Evolutionary conservation across 1,284 basidiomycete species (phyloP).

Genomic region (Earliella scabrosa): DNA sequence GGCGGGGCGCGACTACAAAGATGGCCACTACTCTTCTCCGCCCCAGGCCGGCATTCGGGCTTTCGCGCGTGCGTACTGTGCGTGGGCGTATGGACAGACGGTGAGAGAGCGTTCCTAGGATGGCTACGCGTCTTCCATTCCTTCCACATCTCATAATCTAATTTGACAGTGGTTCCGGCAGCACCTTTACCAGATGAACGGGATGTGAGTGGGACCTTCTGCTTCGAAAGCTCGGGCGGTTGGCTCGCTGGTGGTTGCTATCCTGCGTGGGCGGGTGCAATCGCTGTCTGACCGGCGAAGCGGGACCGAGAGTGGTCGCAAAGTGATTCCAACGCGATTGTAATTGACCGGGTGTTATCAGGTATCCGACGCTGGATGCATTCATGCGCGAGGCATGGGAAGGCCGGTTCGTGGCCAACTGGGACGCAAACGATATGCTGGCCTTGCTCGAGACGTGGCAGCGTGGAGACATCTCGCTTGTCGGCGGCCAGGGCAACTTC

Average conservation of each 20-base stretch:
- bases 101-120: constrained; percentile 24
- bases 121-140: neutral
- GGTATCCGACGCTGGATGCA: constrained; percentile 37
- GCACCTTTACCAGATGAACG: constrained; percentile 34
- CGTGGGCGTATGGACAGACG: constrained; percentile 44
- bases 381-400: constrained; percentile 42
- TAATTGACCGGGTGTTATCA: constrained; percentile 6
- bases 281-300: constrained; percentile 19
- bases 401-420: constrained; percentile 35
- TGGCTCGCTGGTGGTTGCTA: neutral
- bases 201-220: constrained; percentile 30
- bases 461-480: constrained; percentile 41
- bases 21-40: constrained; percentile 38
- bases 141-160: constrained; percentile 2
- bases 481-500: constrained; percentile 30
- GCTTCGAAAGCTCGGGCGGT: neutral
- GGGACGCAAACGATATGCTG: constrained; percentile 48
- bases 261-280: neutral
- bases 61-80: constrained; percentile 40
- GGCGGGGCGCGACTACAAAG: constrained; percentile 40
- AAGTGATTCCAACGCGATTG: too few relatives aligned
- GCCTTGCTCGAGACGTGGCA: constrained; percentile 45
- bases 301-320: neutral
- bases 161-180: constrained; percentile 40
- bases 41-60: constrained; percentile 41